phyloP scores from a whole-genome alignment of 2,329 filamentous ascomycete genomes.

The Colletotrichum euphorbiae region DNA sequence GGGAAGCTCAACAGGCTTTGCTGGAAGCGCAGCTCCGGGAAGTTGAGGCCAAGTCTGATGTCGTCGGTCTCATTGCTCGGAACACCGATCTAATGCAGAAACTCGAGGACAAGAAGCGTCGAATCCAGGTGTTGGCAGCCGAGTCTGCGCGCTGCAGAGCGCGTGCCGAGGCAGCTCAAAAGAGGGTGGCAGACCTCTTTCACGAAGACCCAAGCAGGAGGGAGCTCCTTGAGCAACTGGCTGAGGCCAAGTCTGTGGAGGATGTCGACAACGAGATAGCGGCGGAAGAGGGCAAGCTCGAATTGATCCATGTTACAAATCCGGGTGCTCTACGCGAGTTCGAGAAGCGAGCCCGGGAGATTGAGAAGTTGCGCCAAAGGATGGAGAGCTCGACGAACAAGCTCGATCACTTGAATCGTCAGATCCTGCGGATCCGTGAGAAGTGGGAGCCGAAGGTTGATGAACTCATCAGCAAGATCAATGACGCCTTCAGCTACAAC shows the following conservation, averaged over 20 bases:
- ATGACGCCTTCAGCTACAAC: conserved; percentile 90
- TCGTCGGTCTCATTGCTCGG: conserved; percentile 73
- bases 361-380: conserved; percentile 70
- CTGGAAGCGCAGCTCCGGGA: conserved; percentile 77
- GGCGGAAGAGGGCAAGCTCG: conserved; percentile 79
- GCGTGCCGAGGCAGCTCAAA: conserved; percentile 50
- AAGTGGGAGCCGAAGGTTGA: conserved; percentile 90
- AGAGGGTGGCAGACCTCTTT: conserved; percentile 55
- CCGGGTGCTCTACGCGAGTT: conserved; percentile 81
- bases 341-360: conserved; percentile 76
- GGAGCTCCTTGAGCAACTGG: conserved; percentile 57
- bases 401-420: conserved; percentile 65
- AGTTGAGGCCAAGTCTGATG: conserved; percentile 87
- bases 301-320: conserved; percentile 83
- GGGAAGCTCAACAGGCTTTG: conserved; percentile 70
- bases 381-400: conserved; percentile 66
- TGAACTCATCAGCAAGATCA: conserved; percentile 81
- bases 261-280: conserved; percentile 79
- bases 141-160: conserved; percentile 52
- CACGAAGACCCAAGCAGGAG: conserved; percentile 52
- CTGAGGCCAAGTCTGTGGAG: conserved; percentile 65
- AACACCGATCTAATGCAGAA: conserved; percentile 69
- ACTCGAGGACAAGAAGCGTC: conserved; percentile 59
- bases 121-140: conserved; percentile 53
- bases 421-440: conserved; percentile 74